Conservation (phyloP, 306 rosid genomes). For the Pachyrhizus erosus region DNA sequence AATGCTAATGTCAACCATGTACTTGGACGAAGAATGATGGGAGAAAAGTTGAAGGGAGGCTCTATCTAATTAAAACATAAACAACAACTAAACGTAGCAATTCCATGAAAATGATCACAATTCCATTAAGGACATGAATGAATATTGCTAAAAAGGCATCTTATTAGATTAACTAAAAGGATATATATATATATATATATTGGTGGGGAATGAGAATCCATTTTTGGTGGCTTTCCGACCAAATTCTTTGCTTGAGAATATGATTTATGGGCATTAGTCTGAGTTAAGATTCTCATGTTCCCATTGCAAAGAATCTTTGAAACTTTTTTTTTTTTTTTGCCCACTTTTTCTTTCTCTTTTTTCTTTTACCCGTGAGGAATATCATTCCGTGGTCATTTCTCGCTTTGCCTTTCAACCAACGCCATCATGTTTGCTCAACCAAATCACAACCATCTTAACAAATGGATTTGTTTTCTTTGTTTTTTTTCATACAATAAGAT, state of each 20-base stretch:
- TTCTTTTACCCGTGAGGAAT: slow-evolving; percentile 66
- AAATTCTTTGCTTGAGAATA: slow-evolving; percentile 91
- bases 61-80: slow-evolving; percentile 29
- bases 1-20: slow-evolving; percentile 44
- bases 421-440: slow-evolving; percentile 58
- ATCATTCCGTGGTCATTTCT: slow-evolving; percentile 99
- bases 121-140: slow-evolving; percentile 43
- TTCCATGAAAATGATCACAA: slow-evolving; percentile 28
- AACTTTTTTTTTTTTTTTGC: slow-evolving; percentile 28
- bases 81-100: slow-evolving; percentile 46
- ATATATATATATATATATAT: too few relatives aligned
- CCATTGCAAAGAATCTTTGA: slow-evolving; percentile 66
- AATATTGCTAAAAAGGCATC: slow-evolving; percentile 57
- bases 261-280: slow-evolving; percentile 65
- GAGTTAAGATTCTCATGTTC: slow-evolving; percentile 78
- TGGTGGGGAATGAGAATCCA: slow-evolving; percentile 91
- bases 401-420: slow-evolving; percentile 65
- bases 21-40: slow-evolving; percentile 27
- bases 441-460: slow-evolving; percentile 26
- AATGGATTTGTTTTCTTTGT: neutral
- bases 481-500: neutral
- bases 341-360: neutral
- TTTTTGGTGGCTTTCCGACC: slow-evolving; percentile 82
- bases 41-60: slow-evolving; percentile 32
- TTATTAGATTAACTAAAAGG: slow-evolving; percentile 55